phyloP scores from a whole-genome alignment of 2,329 filamentous ascomycete species.

The Cordyceps javanica region DNA sequence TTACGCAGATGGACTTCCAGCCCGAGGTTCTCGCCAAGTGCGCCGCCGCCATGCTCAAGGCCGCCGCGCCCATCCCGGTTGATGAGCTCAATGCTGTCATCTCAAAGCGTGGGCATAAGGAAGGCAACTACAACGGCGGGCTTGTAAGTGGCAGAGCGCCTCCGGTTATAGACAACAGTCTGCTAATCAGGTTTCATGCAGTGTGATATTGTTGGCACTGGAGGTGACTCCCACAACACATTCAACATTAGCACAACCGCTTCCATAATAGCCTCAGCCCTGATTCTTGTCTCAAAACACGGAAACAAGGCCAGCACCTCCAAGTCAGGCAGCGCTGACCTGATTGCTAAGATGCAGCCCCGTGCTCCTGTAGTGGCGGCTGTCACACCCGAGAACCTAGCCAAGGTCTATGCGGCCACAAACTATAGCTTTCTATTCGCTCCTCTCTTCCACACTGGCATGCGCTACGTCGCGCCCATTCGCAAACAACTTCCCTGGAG shows the following conservation, averaged over 20 bases:
- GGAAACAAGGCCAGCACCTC: slow-evolving; percentile 94
- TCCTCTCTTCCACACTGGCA: slow-evolving; percentile 92
- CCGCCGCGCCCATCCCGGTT: slow-evolving; percentile 66
- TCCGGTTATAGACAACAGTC: background rate
- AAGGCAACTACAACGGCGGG: slow-evolving; percentile 75
- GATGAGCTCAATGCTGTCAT: slow-evolving; percentile 56
- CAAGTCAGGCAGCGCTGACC: slow-evolving; percentile 89
- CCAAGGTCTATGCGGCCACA: slow-evolving; percentile 65
- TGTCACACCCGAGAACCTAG: slow-evolving; percentile 65
- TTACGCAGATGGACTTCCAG: slow-evolving; percentile 76
- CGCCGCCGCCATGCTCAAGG: slow-evolving; percentile 75
- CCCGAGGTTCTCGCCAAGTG: slow-evolving; percentile 83
- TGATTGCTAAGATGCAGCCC: slow-evolving; percentile 70
- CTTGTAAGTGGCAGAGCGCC: slow-evolving; percentile 52
- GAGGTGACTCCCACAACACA: slow-evolving; percentile 92
- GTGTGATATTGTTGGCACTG: slow-evolving; percentile 95
- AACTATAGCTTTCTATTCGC: slow-evolving; percentile 97
- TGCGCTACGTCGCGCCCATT: slow-evolving; percentile 81
- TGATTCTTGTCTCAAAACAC: slow-evolving; percentile 87
- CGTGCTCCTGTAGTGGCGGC: slow-evolving; percentile 67
- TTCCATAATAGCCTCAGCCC: slow-evolving; percentile 81
- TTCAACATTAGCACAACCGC: slow-evolving; percentile 98
- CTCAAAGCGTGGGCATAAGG: slow-evolving; percentile 50
- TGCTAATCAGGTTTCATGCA: slow-evolving; percentile 23
- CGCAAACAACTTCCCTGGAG: slow-evolving; percentile 86